phyloP scores from a whole-genome alignment of 345 rosid genomes.

The Excoecaria cochinchinensis region DNA sequence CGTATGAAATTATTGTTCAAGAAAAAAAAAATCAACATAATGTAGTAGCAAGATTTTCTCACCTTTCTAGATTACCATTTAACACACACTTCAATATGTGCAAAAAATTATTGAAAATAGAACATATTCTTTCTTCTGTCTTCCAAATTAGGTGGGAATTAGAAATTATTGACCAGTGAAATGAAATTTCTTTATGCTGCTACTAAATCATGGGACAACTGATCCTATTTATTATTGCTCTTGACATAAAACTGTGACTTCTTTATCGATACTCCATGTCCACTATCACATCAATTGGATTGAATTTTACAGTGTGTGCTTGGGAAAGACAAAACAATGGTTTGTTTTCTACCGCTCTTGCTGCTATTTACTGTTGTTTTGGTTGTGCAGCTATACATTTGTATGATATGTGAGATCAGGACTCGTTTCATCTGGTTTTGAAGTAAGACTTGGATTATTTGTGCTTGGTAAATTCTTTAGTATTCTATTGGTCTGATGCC shows the following conservation, averaged over 20 bases:
- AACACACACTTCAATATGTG: neutral
- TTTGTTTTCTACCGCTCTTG: neutral
- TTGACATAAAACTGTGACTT: slow-evolving; percentile 6
- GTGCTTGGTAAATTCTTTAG: slow-evolving; percentile 4
- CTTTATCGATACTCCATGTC: neutral
- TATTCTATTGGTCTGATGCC: slow-evolving; percentile 1
- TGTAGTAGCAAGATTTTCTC: too few species aligned
- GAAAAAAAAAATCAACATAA: neutral
- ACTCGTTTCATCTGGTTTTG: slow-evolving; percentile 18
- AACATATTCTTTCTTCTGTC: neutral
- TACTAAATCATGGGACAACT: neutral
- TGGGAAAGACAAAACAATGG: neutral
- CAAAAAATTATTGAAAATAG: neutral
- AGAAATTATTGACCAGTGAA: neutral
- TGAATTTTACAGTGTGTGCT: neutral
- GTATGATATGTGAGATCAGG: slow-evolving; percentile 3
- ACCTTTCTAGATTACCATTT: neutral
- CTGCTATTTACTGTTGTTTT: neutral
- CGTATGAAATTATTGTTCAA: neutral
- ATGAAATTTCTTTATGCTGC: neutral
- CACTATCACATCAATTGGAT: neutral
- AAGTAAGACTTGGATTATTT: slow-evolving; percentile 1
- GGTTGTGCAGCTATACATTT: slow-evolving; percentile 15
- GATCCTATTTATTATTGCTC: neutral
- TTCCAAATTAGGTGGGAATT: slow-evolving; percentile 1